Evolutionary conservation across 371 early-diverging fungal genomes (phyloP).

Genomic region (Mucor ambiguus): DNA sequence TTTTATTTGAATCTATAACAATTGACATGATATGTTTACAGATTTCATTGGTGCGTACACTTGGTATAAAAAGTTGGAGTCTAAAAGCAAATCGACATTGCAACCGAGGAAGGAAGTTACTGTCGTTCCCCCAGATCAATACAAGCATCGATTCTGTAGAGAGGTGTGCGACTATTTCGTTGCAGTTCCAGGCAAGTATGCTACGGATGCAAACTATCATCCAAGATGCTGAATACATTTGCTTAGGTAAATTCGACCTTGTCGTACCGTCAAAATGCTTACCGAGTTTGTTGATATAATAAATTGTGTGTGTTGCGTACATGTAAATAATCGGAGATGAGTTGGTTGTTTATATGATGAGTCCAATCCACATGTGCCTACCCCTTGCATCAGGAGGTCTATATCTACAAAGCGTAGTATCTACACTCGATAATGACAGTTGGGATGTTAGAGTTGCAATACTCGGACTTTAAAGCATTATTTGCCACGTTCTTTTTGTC

Average conservation of each 20-base stretch:
- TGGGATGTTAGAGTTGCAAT: neutral
- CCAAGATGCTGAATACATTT: neutral
- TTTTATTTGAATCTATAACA: neutral
- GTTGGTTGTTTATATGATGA: neutral
- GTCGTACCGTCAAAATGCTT: slow-evolving; percentile 11
- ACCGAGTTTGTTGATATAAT: slow-evolving; percentile 19
- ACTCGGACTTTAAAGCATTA: slow-evolving; percentile 3
- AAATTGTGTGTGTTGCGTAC: too few species aligned
- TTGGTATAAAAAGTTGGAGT: slow-evolving; percentile 94
- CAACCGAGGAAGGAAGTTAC: slow-evolving; percentile 81
- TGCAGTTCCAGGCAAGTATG: slow-evolving; percentile 65
- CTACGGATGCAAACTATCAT: too few species aligned
- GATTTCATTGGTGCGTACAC: slow-evolving; percentile 95
- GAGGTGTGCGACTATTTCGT: slow-evolving; percentile 87
- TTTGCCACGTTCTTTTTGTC: slow-evolving; percentile 25
- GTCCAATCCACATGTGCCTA: too few species aligned
- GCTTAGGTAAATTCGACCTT: slow-evolving; percentile 37
- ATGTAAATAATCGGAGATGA: neutral
- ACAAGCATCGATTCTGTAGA: slow-evolving; percentile 82
- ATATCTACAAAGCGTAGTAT: too few species aligned
- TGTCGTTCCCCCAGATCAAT: slow-evolving; percentile 88
- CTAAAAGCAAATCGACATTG: slow-evolving; percentile 87
- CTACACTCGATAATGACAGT: neutral
- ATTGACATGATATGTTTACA: slow-evolving; percentile 13
- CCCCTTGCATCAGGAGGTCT: too few species aligned